Evolutionary conservation across 2,329 filamentous ascomycete genomes (phyloP).

Genomic region (Cordyceps militaris): DNA sequence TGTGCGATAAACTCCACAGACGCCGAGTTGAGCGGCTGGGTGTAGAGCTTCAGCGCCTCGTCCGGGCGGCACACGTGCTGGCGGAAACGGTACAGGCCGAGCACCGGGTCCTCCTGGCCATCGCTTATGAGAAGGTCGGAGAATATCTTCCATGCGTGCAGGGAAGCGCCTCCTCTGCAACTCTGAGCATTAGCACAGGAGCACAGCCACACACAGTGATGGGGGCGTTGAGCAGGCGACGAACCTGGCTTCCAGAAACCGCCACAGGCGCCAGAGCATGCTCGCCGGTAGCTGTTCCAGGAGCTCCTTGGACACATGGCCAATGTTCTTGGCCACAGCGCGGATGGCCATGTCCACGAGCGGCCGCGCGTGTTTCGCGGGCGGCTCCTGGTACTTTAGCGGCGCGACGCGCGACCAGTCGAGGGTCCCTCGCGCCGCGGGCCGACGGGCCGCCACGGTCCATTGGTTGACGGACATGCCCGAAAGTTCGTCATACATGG

Average conservation of each 20-base stretch:
- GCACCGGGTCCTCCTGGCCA: constrained; percentile 27
- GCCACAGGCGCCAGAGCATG: constrained; percentile 33
- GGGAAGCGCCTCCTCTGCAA: constrained; percentile 16
- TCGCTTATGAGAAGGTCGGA: constrained; percentile 26
- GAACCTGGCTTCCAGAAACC: constrained; percentile 33
- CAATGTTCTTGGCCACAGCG: constrained; percentile 31
- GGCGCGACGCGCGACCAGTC: constrained; percentile 31
- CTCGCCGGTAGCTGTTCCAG: constrained; percentile 29
- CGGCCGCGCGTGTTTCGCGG: constrained; percentile 26
- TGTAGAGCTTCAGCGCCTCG: constrained; percentile 29
- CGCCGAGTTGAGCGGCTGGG: constrained; percentile 29
- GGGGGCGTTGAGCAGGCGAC: constrained; percentile 12
- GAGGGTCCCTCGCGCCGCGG: constrained; percentile 16
- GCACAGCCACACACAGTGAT: not conserved
- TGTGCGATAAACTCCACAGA: constrained; percentile 35
- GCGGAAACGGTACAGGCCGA: constrained; percentile 32
- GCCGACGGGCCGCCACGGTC: constrained; percentile 24
- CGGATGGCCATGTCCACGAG: constrained; percentile 33
- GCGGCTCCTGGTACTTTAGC: constrained; percentile 17
- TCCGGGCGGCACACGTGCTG: constrained; percentile 33
- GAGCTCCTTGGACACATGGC: constrained; percentile 26
- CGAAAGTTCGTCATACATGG: constrained; percentile 28
- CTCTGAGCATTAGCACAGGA: not conserved
- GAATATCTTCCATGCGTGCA: constrained; percentile 35
- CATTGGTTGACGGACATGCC: constrained; percentile 34